Base-by-base conservation (phyloP, 1,139 yeast genomes). In the Saccharomycopsis crataegensis region DNA sequence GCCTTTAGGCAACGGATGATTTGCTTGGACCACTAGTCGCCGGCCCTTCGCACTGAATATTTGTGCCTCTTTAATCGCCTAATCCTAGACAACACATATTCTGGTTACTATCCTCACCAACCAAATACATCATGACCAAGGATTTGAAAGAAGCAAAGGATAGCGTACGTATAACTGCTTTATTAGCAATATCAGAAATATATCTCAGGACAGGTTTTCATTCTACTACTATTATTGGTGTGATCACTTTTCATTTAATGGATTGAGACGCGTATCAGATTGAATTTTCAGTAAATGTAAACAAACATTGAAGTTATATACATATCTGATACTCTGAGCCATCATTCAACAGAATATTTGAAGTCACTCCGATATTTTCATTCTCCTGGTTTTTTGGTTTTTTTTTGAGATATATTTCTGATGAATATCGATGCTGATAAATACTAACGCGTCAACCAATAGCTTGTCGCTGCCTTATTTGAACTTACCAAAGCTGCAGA, bases 401-500 rank as follows among this genome's bases (percentile, higher is more conserved):
- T n/a, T n/a, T n/a, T n/a, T n/a, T n/a, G n/a, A n/a, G n/a, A n/a
- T n/a, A 22, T 22, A 4, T 22, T 22, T 22, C 4, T 22, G 28
- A 4, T 22, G 28, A 22, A 22, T 22, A 2, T 22, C 28, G 4
- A 4, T 22, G 28, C 4, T 22, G 28, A 3, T 22, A 4, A 22
- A 22, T 22, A 22, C 28, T 22, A 22, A 22, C 28, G 28, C 28
- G 28, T 22, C 31, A 41, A 41, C 36, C 28, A 12, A 31, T 33
- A 52, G 69, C 76, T 87, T 50, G 90, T 88, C 59, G 79, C 94
- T 46, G 79, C 95, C 6, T 78, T 88, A 57, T 84, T 83, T 63
- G 90, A 85, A 66, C 78, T 88, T 57, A 82, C 94, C 52, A 86
- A 83, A 64, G 87, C 91, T 22, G 91, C 96, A 47, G 80, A 78